phyloP scores from a whole-genome alignment of 305 asterid genomes.

The Fraxinus latifolia region DNA sequence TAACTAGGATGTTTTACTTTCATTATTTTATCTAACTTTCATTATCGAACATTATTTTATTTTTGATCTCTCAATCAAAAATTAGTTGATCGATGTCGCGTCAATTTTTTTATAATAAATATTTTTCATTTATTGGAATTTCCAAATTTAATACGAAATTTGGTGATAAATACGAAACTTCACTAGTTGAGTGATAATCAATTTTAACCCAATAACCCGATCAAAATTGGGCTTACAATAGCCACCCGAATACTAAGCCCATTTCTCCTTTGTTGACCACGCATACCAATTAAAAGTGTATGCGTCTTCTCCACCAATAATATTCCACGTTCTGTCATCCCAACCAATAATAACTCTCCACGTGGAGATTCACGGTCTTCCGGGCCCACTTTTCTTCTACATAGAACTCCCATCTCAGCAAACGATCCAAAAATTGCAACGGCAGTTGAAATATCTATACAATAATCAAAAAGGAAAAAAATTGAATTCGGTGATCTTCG shows the following conservation, averaged over 20 bases:
- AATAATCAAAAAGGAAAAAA: not conserved
- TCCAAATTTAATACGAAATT: not conserved
- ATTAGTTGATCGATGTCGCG: not conserved
- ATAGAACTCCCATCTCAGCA: not conserved
- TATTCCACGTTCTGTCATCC: not conserved
- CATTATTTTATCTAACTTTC: no score
- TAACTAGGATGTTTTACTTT: not conserved
- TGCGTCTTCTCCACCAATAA: slow-evolving; percentile 61
- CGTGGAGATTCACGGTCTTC: slow-evolving; percentile 40
- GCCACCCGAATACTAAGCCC: not conserved
- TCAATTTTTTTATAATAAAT: not conserved
- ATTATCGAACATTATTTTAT: no score
- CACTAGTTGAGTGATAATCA: no score
- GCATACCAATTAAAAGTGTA: not conserved
- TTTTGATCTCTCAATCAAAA: no score
- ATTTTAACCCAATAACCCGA: not conserved
- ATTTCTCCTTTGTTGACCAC: not conserved
- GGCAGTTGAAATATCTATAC: slow-evolving; percentile 17
- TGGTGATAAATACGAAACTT: not conserved
- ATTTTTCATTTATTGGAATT: no score
- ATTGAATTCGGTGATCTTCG: slow-evolving; percentile 10
- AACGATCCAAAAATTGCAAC: slow-evolving; percentile 16
- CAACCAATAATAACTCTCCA: slow-evolving; percentile 47
- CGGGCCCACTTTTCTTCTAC: slow-evolving; percentile 12
- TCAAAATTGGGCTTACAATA: not conserved